Evolutionary conservation across 257 asterid species (phyloP), one percentile per base, ranked within the genome.

Genomic region (Lithospermum erythrorhizon): DNA sequence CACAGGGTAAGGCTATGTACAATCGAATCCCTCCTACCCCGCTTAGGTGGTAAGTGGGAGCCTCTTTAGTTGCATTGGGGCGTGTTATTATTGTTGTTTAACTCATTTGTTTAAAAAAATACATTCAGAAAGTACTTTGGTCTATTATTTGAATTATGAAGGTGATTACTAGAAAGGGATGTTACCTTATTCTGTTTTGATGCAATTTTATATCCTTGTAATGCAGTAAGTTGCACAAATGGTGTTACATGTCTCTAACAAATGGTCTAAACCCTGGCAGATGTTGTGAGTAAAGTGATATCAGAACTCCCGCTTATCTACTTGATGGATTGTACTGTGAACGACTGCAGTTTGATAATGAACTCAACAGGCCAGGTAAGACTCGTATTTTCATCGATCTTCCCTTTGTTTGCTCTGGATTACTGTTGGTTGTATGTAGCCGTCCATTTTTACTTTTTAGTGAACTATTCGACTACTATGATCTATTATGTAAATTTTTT

Each of bases 241-340:
- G 68, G 75, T 76, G 70, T 35, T 16, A 11, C 6, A 15, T 57
- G 58, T 55, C 21, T 65, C 35, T 85, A 75, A 80, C 74, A 65
- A 22, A 72, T 65, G 68, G 75, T 77, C 74, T 72, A 80, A 73
- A 73, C 60, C 80, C 68, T 81, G 71, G 81, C 96, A 85, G 95
- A 78, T 76, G 67, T 71, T 59, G 69, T 27, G 70, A 73, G 58
- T 53, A 81, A 71, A 77, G 76, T 20, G 20, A 20, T 37, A 24
- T 58, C 68, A 78, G 82, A 77, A 79, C 82, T 86, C 75, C 98
- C 98, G 8, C 79, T 78, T 37, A 78, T 91, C 64, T 91, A 84
- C 78, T 73, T 82, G 84, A 91, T 91, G 95, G 96, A 91, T 72
- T 91, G 98, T 82, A 77, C 87, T 49, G 73, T 45, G 58, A 91